Percentiles rank a stretch among this genome's conserved stretches.
Evolutionary conservation across 805 yeast species (phyloP).

Genomic region (Cyberlindnera petersonii): DNA sequence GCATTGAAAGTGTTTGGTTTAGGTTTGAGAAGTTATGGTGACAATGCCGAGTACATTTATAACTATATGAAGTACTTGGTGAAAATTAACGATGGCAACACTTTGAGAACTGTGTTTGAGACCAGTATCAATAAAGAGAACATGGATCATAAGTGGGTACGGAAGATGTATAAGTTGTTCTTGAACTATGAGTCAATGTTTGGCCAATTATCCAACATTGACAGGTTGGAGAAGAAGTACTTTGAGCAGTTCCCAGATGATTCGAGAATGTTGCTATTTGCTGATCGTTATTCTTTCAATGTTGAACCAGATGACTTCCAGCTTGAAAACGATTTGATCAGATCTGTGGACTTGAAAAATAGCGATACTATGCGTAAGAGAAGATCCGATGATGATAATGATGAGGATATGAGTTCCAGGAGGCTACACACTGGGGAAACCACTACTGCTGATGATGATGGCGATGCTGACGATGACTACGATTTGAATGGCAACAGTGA

Average conservation of each 20-base stretch:
- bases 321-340: conserved; percentile 23
- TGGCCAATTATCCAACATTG: conserved; percentile 66
- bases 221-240: conserved; percentile 63
- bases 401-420: not conserved
- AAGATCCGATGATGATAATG: conserved; percentile 4
- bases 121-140: conserved; percentile 45
- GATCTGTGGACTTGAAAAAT: conserved; percentile 28
- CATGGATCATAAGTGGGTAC: conserved; percentile 33
- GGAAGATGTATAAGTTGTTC: conserved; percentile 52
- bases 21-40: conserved; percentile 58
- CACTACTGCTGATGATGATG: conserved; percentile 1
- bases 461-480: not conserved
- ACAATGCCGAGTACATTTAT: conserved; percentile 58
- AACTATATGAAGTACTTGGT: conserved; percentile 73
- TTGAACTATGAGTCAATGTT: conserved; percentile 64
- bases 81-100: conserved; percentile 57
- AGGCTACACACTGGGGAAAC: not conserved
- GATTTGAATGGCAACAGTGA: too few relatives aligned
- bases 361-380: conserved; percentile 6
- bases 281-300: conserved; percentile 35
- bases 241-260: conserved; percentile 62
- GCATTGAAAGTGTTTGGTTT: conserved; percentile 76
- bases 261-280: conserved; percentile 32
- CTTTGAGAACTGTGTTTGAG: conserved; percentile 81
- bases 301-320: conserved; percentile 16